Base-by-base conservation (phyloP, 1,284 basidiomycete genomes). In the Flammula alnicola region DNA sequence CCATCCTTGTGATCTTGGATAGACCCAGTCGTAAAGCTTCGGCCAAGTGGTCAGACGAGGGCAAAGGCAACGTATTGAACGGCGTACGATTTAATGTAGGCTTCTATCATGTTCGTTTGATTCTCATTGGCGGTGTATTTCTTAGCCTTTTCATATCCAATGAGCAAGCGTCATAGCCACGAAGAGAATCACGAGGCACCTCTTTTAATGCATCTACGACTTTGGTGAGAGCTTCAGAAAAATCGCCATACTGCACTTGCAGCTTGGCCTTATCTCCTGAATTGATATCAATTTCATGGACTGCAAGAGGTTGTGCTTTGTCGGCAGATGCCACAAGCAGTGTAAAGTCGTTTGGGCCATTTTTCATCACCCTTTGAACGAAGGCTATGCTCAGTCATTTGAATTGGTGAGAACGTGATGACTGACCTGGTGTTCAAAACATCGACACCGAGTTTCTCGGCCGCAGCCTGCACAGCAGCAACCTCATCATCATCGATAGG, bases 341-440 rank as follows among this genome's bases (percentile, higher is more conserved):
- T 0, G 80, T 80, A 62, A 88, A 91, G 42, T 81, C 75, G 7
- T 70, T 67, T 1, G 73, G 63, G 8, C 76, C 76, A 54, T 84
- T 78, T 67, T 93, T 93, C 47, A 80, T 72, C 25, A 93, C 79
- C 41, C 88, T 91, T 47, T 45, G 49, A 29, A 23, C 6, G n/a
- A 20, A 12, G 25, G 20, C 22, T 12, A 22, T 20, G 14, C 35
- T 8, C 30, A 11, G 23, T 25, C 12, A 19, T 35, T 8, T 43
- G 22, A 14, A 29, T 9, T 20, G 20, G 25, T 23, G 8, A 14
- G 25, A 35, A 8, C 29, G 3, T 23, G 23, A 11, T 20, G 12
- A 62, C 63, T 14, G 56, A 90, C 88, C 91, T 83, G n/a, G 91
- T 93, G 65, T 93, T 93, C 53, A 93, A 66, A 5, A 91, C 78